Base-by-base conservation (phyloP, 192 early-diverging fungal species). In the Coemansia sp. region DNA sequence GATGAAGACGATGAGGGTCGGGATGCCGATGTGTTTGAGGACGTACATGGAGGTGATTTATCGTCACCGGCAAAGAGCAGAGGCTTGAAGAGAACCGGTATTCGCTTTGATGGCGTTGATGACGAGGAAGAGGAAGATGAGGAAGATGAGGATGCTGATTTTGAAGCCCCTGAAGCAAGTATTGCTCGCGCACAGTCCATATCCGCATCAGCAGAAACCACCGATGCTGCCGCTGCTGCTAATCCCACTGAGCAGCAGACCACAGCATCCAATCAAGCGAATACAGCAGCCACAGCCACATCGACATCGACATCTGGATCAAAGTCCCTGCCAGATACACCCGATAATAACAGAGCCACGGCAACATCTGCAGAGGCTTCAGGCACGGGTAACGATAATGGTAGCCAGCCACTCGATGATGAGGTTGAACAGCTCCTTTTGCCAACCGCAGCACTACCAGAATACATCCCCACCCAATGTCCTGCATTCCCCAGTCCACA, bases 401-500 rank as follows among this genome's bases (percentile, higher is more conserved):
- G 22, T 9, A 15, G 42, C n/a, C 23, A 46, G 11, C 4, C 26
- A 0, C 45, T 19, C 9, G 40, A 35, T 1, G 43, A 53, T 24
- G 62, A 65, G 5, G n/a, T 65, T 47, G 59, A 67, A 22, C 23
- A 13, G 15, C 46, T 63, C 14, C 55, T 74, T 19, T 52, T 67
- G 26, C 64, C 64, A 8, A 25, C 38, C 14, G 20, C 46, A 4
- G n/a, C 33, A 6, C 34, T 67, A 32, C 71, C 71, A 8, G 50
- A 54, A 1, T 49, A 74, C 50, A 55, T 74, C 8, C 71, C 71
- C 10, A n/a, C 11, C 0, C 71, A 74, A 13, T 74, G 59, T 11
- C 71, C 71, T 3, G 58, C n/a, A 23, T 67, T 74, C 43, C 71
- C 71, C 3, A 63, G 64, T 44, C 71, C 71, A 8, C 71, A 74